These are phyloP conservation scores for Bipolaris bicolor DNA, from an alignment of 2,329 filamentous ascomycete species.

Conservation along the genomic window DNA sequence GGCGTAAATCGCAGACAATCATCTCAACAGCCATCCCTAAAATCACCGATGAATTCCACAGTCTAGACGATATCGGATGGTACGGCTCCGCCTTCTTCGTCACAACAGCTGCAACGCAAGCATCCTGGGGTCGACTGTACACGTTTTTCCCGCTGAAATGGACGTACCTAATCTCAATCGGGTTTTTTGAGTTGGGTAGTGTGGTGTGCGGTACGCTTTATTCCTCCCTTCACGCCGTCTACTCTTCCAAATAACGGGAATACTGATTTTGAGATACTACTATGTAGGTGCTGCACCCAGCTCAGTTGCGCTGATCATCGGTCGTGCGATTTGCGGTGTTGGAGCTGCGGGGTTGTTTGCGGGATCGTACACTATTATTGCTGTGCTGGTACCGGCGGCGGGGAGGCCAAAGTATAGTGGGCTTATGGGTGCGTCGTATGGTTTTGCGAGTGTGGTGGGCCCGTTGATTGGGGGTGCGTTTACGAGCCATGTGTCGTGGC, in stretches of 20 bases:
- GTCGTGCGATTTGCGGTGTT: constrained; percentile 9
- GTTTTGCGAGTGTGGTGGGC: constrained; percentile 47
- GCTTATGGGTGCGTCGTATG: constrained; percentile 47
- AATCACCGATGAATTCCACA: constrained; percentile 42
- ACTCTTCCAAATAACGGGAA: not conserved
- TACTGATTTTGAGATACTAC: not conserved
- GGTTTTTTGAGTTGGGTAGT: constrained; percentile 8
- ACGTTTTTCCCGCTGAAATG: constrained; percentile 25
- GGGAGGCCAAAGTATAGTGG: constrained; percentile 50
- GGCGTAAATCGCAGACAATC: constrained; percentile 9
- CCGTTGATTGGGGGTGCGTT: constrained; percentile 53
- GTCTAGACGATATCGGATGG: constrained; percentile 40
- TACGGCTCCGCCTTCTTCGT: constrained; percentile 42
- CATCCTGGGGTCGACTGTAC: constrained; percentile 21
- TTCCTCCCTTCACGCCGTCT: not conserved
- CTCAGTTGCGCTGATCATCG: constrained; percentile 2
- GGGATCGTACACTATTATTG: constrained; percentile 51
- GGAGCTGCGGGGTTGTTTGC: constrained; percentile 8
- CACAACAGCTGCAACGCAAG: constrained; percentile 19
- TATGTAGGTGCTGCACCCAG: constrained; percentile 2
- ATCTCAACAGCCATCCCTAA: constrained; percentile 40
- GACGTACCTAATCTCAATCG: constrained; percentile 13
- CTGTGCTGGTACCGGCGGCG: constrained; percentile 49
- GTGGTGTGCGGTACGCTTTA: constrained; percentile 1
- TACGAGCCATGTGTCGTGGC: constrained; percentile 47